Conservation (phyloP, 2,329 filamentous ascomycete species). For the Gaeumannomyces sp. region DNA sequence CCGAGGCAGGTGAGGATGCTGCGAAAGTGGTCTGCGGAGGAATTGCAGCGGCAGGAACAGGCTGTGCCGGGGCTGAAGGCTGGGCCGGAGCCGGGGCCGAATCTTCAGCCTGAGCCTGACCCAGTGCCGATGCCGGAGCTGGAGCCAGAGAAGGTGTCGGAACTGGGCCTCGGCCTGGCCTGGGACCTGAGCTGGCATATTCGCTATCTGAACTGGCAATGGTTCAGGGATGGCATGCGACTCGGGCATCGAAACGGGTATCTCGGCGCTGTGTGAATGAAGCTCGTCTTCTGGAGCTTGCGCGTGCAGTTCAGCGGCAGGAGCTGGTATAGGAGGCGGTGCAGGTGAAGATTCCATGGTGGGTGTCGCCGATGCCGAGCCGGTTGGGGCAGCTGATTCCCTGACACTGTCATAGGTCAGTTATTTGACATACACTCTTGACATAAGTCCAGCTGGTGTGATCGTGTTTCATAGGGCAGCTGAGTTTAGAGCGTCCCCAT, state of each 20-base stretch:
- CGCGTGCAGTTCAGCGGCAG: background rate
- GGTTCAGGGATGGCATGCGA: background rate
- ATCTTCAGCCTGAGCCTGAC: background rate
- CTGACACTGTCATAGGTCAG: background rate
- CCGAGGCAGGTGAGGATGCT: conserved; percentile 12
- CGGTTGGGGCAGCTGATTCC: background rate
- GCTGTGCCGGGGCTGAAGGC: conserved; percentile 1
- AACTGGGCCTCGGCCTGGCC: background rate
- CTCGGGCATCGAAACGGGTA: background rate
- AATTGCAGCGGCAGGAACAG: conserved; percentile 7
- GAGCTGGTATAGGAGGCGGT: background rate
- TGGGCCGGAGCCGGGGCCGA: background rate
- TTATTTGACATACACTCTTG: background rate
- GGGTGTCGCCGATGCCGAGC: background rate
- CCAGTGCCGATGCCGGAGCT: background rate
- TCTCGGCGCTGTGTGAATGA: background rate
- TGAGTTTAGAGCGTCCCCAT: background rate
- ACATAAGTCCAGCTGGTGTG: background rate
- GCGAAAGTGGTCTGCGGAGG: conserved; percentile 12
- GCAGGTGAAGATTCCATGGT: background rate
- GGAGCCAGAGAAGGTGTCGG: background rate
- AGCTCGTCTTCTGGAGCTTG: background rate
- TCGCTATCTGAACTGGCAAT: background rate
- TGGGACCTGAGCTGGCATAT: background rate
- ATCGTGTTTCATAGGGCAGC: no score